phyloP scores from a whole-genome alignment of 1,284 basidiomycete genomes.

The Naganishia liquefaciens region DNA sequence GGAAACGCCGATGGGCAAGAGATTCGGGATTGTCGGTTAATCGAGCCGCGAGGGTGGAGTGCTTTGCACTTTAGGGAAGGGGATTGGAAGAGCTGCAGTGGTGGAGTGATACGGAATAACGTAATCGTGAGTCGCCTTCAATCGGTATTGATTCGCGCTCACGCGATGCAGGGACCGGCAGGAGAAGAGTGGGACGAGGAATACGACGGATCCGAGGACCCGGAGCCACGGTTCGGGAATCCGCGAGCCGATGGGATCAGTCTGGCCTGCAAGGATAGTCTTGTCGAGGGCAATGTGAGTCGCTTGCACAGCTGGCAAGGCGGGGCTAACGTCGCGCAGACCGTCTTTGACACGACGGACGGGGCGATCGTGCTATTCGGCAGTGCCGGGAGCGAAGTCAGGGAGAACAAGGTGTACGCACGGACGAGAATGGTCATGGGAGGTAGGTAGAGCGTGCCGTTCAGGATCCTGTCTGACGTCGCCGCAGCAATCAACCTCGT shows the following conservation, averaged over 20 bases:
- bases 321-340: slow-evolving; percentile 36
- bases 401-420: slow-evolving; percentile 49
- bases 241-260: slow-evolving; percentile 55
- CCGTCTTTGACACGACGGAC: slow-evolving; percentile 54
- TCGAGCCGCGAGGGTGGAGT: slow-evolving; percentile 55
- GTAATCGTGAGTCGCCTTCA: slow-evolving; percentile 45
- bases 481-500: slow-evolving; percentile 52
- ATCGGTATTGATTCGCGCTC: background rate
- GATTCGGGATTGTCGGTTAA: slow-evolving; percentile 50
- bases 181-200: slow-evolving; percentile 56
- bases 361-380: slow-evolving; percentile 55
- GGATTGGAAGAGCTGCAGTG: slow-evolving; percentile 49
- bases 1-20: slow-evolving; percentile 52
- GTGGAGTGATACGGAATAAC: slow-evolving; percentile 46
- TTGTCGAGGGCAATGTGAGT: slow-evolving; percentile 52
- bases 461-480: background rate
- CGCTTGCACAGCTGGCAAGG: background rate
- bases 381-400: slow-evolving; percentile 47
- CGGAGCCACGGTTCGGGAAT: slow-evolving; percentile 47
- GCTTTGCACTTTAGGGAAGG: slow-evolving; percentile 55
- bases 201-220: slow-evolving; percentile 50
- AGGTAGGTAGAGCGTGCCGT: slow-evolving; percentile 35
- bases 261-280: slow-evolving; percentile 53
- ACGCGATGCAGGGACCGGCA: slow-evolving; percentile 48
- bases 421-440: slow-evolving; percentile 52